A percentile compares a stretch with the other conserved stretches of the same genome.
phyloP scores from a whole-genome alignment of 2,329 filamentous ascomycete species.

The Podosphaera fusca region DNA sequence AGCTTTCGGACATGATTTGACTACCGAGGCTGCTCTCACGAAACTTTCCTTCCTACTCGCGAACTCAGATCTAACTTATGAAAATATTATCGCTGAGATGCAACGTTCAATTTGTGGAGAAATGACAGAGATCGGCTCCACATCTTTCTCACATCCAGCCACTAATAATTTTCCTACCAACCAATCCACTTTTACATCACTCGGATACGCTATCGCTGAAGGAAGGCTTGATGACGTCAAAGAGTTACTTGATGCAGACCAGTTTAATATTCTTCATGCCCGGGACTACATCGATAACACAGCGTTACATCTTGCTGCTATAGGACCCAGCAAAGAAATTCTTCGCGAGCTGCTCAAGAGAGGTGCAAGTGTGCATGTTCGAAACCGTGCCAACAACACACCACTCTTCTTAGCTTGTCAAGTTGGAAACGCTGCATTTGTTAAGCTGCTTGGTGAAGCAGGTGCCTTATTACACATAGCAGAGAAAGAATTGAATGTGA shows the following conservation, averaged over 20 bases:
- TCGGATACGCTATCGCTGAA: conserved; percentile 38
- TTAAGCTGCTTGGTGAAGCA: conserved; percentile 29
- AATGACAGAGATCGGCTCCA: conserved; percentile 24
- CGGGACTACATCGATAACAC: conserved; percentile 19
- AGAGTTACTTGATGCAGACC: conserved; percentile 13
- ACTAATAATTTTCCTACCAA: conserved; percentile 14
- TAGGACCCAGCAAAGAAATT: conserved; percentile 26
- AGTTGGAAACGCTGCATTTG: conserved; percentile 29
- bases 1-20: conserved; percentile 45
- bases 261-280: conserved; percentile 14
- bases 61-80: conserved; percentile 29
- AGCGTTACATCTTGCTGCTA: conserved; percentile 19
- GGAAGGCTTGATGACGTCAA: conserved; percentile 26
- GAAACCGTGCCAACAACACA: conserved; percentile 42
- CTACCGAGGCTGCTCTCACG: conserved; percentile 27
- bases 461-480: conserved; percentile 36
- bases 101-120: conserved; percentile 39
- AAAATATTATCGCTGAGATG: conserved; percentile 39
- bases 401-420: conserved; percentile 39
- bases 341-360: conserved; percentile 33
- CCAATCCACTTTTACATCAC: conserved; percentile 31
- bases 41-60: conserved; percentile 27
- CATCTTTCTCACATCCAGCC: conserved; percentile 33
- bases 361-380: conserved; percentile 42
- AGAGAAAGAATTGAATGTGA: conserved; percentile 15